Evolutionary conservation across 768 basidiomycete genomes (phyloP), one percentile per base, ranked within the genome.

Genomic region (Hydnomerulius pinastri): DNA sequence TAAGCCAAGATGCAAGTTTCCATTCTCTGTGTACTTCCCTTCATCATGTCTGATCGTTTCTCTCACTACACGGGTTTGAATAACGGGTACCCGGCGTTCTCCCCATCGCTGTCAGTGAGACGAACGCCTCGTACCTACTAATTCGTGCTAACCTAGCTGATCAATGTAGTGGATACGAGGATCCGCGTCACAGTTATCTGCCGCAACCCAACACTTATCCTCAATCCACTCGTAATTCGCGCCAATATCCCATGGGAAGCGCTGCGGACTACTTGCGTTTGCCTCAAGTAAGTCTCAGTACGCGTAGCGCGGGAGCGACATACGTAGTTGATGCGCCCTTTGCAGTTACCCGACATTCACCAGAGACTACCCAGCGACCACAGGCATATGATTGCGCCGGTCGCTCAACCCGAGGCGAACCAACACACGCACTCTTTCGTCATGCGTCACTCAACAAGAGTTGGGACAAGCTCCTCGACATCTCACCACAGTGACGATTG

Each of bases 21-120:
- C 33, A n/a, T n/a, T 33, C 20, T 33, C 25, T 7, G 13, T 3
- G 17, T 36, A 12, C 1, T 39, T 21, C 29, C 48, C 25, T 41
- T 27, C 33, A 45, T 27, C 18, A 61, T 63, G 59, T 48, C 42
- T 6, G 32, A 37, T 12, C 25, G 17, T 7, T 48, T 24, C 27
- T 32, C 28, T 40, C 25, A 27, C 50, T 20, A 23, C 27, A 28
- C 27, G 6, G 3, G 5, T 13, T 8, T 17, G 17, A 18, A 32
- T 13, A 33, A 43, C 11, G 5, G n/a, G 32, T 3, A 10, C 9
- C 13, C 12, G 1, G 13, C 32, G 6, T 15, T 20, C 13, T 48
- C 38, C 8, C 24, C 28, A 11, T 27, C 46, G 21, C 28, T 15
- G 62, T 63, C 20, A 55, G 62, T 63, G 21, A 30, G 24, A 36